phyloP scores from a whole-genome alignment of 2,329 filamentous ascomycete genomes.

The Aspergillus brunneoviolaceus region DNA sequence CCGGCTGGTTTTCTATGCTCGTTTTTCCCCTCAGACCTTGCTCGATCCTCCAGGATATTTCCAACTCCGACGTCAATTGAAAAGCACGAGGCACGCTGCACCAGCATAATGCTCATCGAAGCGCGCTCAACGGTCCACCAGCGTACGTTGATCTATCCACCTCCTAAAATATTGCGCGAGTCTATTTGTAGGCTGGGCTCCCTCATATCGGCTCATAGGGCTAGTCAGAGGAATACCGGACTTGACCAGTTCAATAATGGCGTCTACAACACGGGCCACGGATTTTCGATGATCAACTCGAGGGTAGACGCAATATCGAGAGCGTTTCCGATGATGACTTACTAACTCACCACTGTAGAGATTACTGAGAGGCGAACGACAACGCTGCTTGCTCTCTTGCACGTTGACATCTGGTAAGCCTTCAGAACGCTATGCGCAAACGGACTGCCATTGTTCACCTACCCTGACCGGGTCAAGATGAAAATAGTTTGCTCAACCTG shows the following conservation, averaged over 20 bases:
- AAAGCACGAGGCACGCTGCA: not conserved
- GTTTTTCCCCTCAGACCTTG: not conserved
- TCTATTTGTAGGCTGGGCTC: not conserved
- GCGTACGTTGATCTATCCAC: too few species aligned
- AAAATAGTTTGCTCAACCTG: too few species aligned
- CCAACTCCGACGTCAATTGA: not conserved
- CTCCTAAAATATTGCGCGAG: too few species aligned
- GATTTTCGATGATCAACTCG: constrained; percentile 17
- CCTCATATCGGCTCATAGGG: not conserved
- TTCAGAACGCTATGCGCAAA: too few species aligned
- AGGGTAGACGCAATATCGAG: not conserved
- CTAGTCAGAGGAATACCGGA: not conserved
- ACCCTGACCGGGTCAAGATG: too few species aligned
- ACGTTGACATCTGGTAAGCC: too few species aligned
- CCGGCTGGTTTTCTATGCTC: not conserved
- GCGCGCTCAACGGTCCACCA: too few species aligned
- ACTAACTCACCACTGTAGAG: not conserved
- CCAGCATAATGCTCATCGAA: too few species aligned
- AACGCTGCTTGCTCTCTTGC: too few species aligned
- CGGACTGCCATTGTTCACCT: too few species aligned
- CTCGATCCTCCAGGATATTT: not conserved
- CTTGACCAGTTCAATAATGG: not conserved
- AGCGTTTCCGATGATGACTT: constrained; percentile 1
- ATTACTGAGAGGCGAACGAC: not conserved
- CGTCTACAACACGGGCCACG: constrained; percentile 22